Conservation (phyloP, 2,329 filamentous ascomycete genomes). For the Coniochaeta hoffmannii region DNA sequence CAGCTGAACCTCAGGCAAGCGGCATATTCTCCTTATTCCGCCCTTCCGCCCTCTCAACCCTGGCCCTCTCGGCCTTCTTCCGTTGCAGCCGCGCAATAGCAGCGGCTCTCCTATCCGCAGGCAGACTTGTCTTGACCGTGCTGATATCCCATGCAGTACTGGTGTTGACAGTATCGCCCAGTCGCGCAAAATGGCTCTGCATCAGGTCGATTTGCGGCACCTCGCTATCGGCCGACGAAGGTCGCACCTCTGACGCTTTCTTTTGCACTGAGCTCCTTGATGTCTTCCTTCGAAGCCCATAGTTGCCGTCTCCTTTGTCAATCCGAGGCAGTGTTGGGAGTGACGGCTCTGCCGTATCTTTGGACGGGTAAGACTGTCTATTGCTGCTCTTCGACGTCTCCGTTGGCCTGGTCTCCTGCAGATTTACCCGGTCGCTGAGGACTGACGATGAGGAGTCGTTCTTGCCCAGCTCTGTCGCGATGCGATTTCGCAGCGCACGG, state of each 20-base stretch:
- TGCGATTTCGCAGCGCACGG: conserved; percentile 15
- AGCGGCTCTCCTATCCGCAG: conserved; percentile 44
- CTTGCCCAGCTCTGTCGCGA: conserved; percentile 15
- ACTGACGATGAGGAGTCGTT: conserved; percentile 8
- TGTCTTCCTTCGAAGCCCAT: conserved; percentile 8
- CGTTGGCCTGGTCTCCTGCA: conserved; percentile 13
- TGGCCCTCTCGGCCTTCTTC: conserved; percentile 43
- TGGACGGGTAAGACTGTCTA: background rate
- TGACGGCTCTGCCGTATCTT: background rate
- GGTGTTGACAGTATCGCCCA: conserved; percentile 29
- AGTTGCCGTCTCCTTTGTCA: conserved; percentile 9
- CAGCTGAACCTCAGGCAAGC: conserved; percentile 18
- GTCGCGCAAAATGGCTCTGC: conserved; percentile 34
- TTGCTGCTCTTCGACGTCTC: background rate
- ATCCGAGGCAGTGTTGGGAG: background rate
- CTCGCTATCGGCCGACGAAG: conserved; percentile 19
- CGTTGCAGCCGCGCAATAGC: conserved; percentile 48
- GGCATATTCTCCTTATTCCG: conserved; percentile 46
- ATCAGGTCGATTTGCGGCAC: conserved; percentile 35
- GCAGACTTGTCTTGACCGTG: conserved; percentile 33
- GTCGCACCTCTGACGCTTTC: conserved; percentile 14
- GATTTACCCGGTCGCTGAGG: conserved; percentile 16
- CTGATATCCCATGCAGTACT: conserved; percentile 27
- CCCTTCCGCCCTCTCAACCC: conserved; percentile 22
- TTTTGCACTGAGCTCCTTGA: background rate